Evolutionary conservation across 2,329 filamentous ascomycete genomes (phyloP).

Genomic region (Emmonsia crescens): DNA sequence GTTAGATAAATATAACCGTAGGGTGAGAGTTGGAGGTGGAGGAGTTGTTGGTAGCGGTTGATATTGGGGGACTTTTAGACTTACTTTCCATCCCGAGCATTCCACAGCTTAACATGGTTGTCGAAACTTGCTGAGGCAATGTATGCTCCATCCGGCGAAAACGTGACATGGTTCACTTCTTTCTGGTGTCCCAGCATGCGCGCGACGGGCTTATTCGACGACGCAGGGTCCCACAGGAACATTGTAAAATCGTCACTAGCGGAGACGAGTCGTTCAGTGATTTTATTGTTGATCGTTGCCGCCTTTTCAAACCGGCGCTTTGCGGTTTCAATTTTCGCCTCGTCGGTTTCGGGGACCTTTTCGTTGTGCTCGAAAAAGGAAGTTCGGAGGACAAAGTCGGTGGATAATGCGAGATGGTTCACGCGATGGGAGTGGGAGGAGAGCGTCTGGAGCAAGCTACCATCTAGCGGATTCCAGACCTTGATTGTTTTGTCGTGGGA

Average conservation of each 20-base stretch:
- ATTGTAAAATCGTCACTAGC: conserved; percentile 95
- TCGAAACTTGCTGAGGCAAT: conserved; percentile 88
- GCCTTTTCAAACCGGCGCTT: conserved; percentile 77
- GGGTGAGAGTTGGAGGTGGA: not conserved
- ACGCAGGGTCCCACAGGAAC: conserved; percentile 82
- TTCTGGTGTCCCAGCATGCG: conserved; percentile 90
- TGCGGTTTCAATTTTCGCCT: conserved; percentile 63
- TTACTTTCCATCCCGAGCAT: conserved; percentile 54
- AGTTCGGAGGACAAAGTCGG: conserved; percentile 79
- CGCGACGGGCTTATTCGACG: conserved; percentile 72
- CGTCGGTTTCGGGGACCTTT: conserved; percentile 55
- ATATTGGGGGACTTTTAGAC: conserved; percentile 12
- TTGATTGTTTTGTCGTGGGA: conserved; percentile 90
- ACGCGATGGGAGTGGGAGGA: conserved; percentile 85
- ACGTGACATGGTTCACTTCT: conserved; percentile 89
- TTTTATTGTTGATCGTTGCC: conserved; percentile 60
- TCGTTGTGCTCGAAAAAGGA: conserved; percentile 76
- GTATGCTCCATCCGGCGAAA: conserved; percentile 77
- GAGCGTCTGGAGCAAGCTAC: conserved; percentile 69
- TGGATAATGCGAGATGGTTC: conserved; percentile 87
- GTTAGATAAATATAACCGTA: conserved; percentile 4
- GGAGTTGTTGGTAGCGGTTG: not conserved
- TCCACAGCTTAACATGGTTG: conserved; percentile 92
- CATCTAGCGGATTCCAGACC: conserved; percentile 73
- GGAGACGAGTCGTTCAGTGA: conserved; percentile 76